Conservation (phyloP, 345 rosid species). For the Syzygium aqueum region DNA sequence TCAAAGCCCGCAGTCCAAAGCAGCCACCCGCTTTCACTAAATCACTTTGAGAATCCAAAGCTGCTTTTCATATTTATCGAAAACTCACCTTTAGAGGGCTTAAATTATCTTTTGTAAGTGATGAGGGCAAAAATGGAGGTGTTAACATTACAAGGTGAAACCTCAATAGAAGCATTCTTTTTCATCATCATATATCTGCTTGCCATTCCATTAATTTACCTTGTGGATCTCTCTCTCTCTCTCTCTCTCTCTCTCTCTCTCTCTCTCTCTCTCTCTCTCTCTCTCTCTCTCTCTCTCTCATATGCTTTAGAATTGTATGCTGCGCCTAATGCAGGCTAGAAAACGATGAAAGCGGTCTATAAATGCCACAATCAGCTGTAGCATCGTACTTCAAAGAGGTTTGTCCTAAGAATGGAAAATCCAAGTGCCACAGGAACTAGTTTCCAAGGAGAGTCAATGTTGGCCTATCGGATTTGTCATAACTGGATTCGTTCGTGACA, state of each 20-base stretch:
- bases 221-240: background rate
- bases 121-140: background rate
- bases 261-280: background rate
- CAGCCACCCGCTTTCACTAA: background rate
- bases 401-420: conserved; percentile 53
- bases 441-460: conserved; percentile 31
- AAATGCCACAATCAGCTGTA: conserved; percentile 44
- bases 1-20: background rate
- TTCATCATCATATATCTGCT: background rate
- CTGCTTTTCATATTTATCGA: background rate
- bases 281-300: background rate
- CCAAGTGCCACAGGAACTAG: conserved; percentile 36
- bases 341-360: conserved; percentile 23
- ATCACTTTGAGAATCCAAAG: background rate
- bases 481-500: conserved; percentile 74
- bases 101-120: background rate
- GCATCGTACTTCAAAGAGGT: conserved; percentile 56
- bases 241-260: background rate
- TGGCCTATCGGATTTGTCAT: conserved; percentile 87
- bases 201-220: background rate
- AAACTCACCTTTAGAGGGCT: background rate
- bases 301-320: background rate
- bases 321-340: conserved; percentile 28
- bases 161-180: background rate
- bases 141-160: background rate